Evolutionary conservation across 345 rosid species (phyloP).

Genomic region (Punica granatum): DNA sequence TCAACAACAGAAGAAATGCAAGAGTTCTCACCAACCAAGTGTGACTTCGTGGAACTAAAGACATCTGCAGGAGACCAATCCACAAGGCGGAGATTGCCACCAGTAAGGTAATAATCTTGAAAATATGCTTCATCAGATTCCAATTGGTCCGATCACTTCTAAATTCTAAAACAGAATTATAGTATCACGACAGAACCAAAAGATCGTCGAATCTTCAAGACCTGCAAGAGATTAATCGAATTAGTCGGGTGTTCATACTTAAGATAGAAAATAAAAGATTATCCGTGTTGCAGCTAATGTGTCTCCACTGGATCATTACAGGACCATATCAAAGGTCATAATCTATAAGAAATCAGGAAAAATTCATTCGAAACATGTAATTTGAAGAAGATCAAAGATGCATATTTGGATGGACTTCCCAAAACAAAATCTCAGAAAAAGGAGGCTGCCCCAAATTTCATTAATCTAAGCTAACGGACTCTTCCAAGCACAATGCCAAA

Average conservation of each 20-base stretch:
- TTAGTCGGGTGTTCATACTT: background rate
- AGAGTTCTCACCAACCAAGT: slow-evolving; percentile 39
- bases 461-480: background rate
- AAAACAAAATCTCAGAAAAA: too few species aligned
- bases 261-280: background rate
- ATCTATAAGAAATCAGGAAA: background rate
- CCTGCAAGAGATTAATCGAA: background rate
- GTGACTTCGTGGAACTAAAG: slow-evolving; percentile 33
- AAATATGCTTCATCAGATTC: slow-evolving; percentile 41
- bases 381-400: background rate
- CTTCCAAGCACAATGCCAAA: background rate
- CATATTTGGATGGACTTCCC: background rate
- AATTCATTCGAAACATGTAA: background rate
- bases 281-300: background rate
- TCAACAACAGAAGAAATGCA: background rate
- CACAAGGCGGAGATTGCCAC: slow-evolving; percentile 32
- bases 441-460: background rate
- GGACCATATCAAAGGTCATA: too few species aligned
- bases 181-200: background rate
- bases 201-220: background rate
- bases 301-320: background rate
- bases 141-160: background rate
- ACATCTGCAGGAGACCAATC: slow-evolving; percentile 43
- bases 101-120: slow-evolving; percentile 30
- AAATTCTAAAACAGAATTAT: background rate